Evolutionary conservation across 2,329 filamentous ascomycete genomes (phyloP).

Genomic region (Hypoxylon rubiginosum): DNA sequence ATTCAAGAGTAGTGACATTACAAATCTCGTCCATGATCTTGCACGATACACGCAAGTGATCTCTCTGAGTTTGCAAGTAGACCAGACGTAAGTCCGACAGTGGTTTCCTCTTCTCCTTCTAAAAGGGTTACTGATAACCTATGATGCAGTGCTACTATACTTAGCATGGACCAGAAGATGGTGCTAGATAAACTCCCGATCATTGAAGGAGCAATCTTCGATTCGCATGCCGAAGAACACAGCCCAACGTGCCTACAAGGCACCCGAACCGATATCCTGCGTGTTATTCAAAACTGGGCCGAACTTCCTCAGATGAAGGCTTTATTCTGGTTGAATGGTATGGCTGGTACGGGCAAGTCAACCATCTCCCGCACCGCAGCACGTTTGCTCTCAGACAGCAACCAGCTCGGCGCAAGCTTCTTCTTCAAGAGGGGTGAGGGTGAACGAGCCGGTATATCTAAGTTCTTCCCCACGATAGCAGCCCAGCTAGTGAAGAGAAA

Average conservation of each 20-base stretch:
- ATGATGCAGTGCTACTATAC: no score
- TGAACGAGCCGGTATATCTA: constrained; percentile 53
- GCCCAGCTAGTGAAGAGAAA: constrained; percentile 50
- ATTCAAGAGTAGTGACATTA: constrained; percentile 54
- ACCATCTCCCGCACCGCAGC: constrained; percentile 55
- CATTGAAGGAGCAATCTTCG: not conserved
- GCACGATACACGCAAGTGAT: constrained; percentile 48
- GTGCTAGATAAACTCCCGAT: not conserved
- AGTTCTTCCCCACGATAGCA: constrained; percentile 59
- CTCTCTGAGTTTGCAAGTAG: constrained; percentile 50
- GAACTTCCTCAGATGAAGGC: constrained; percentile 36
- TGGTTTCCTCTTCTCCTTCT: no score
- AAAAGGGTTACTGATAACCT: no score
- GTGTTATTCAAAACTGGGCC: constrained; percentile 50
- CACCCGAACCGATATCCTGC: constrained; percentile 53
- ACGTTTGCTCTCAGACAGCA: not conserved
- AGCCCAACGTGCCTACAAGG: constrained; percentile 49
- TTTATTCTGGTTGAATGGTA: constrained; percentile 57
- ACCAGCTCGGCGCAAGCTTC: constrained; percentile 50
- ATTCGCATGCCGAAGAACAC: constrained; percentile 47
- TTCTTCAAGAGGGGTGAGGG: constrained; percentile 60
- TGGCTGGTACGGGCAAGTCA: constrained; percentile 58
- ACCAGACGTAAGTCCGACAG: constrained; percentile 49
- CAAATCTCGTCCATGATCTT: constrained; percentile 48
- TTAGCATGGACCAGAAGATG: not conserved